Evolutionary conservation across 805 yeast species (phyloP), one percentile per base, ranked within the genome.

Genomic region (Hanseniaspora vineae): DNA sequence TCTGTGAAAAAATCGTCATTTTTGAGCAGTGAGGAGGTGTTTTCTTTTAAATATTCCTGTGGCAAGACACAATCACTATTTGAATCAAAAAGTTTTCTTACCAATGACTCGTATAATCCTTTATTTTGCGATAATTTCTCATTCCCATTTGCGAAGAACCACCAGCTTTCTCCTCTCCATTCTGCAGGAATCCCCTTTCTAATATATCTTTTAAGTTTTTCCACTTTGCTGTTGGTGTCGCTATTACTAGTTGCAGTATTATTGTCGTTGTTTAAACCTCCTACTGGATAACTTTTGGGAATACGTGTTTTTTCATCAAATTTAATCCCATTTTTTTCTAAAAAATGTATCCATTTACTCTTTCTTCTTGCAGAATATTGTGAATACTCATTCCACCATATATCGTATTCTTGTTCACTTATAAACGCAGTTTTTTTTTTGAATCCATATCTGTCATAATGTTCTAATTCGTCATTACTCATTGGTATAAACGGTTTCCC

Each of bases 141-240:
- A 48, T 79, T 73, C 2, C 97, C 98, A 23, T 80, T 80, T 9
- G 95, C 95, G 63, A 85, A 90, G 68, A 79, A 81, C 72, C 92
- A 90, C 98, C 98, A 90, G 0, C 97, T 96, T 54, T 77, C 76
- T 1, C 98, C 98, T 54, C 98, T 70, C 97, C 96, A 90, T 60
- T 87, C 96, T 0, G 96, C 89, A 0, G 98, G 97, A 11, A 90
- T 81, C 12, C 98, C 98, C 60, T 84, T 84, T 48, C 97, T 74
- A 12, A 92, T 77, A 57, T 85, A 81, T 50, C 94, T 74, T 58
- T 84, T 82, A 52, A 87, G 69, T 54, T 83, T 86, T 50, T 81
- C 89, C 2, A 88, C 81, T 51, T 75, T 75, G 1, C 90, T 78
- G 8, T 8, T 23, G 29, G 29, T 23, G 8, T 23, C 8, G 29